Evolutionary conservation across 768 basidiomycete species (phyloP).

Genomic region (Pulveroboletus frians): DNA sequence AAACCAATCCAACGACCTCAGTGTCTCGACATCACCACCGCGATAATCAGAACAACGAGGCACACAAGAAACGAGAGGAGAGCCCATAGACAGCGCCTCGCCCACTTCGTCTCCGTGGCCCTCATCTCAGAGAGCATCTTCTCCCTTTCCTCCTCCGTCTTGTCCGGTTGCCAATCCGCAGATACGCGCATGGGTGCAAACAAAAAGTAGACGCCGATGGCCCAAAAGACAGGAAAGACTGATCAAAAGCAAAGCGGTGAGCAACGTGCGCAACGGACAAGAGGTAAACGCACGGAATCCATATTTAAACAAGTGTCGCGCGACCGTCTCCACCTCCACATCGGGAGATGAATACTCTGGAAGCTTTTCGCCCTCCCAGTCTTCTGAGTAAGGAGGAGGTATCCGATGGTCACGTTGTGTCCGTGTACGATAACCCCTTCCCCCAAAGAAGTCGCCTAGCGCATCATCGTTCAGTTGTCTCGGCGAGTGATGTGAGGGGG

Average conservation of each 20-base stretch:
- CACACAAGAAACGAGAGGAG: conserved; percentile 41
- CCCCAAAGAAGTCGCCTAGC: conserved; percentile 30
- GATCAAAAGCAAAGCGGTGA: neutral
- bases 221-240: conserved; percentile 65
- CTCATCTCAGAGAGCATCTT: conserved; percentile 45
- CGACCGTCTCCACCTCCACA: conserved; percentile 50
- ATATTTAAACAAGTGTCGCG: conserved; percentile 58
- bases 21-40: conserved; percentile 18
- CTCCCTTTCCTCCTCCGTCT: conserved; percentile 46
- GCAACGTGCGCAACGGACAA: neutral
- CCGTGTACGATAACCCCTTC: conserved; percentile 22
- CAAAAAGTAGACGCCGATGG: conserved; percentile 52
- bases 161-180: conserved; percentile 52
- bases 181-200: conserved; percentile 46
- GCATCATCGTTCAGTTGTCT: conserved; percentile 29
- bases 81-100: conserved; percentile 50
- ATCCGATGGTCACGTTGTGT: conserved; percentile 15
- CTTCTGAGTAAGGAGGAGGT: conserved; percentile 43
- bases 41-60: conserved; percentile 27
- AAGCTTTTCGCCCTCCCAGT: conserved; percentile 33
- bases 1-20: conserved; percentile 14
- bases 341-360: conserved; percentile 25
- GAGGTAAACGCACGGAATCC: conserved; percentile 46
- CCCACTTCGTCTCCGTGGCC: conserved; percentile 50
- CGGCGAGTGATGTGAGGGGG: conserved; percentile 18